Evolutionary conservation across 2,329 filamentous ascomycete genomes (phyloP).

Genomic region (Cladosporium velox): DNA sequence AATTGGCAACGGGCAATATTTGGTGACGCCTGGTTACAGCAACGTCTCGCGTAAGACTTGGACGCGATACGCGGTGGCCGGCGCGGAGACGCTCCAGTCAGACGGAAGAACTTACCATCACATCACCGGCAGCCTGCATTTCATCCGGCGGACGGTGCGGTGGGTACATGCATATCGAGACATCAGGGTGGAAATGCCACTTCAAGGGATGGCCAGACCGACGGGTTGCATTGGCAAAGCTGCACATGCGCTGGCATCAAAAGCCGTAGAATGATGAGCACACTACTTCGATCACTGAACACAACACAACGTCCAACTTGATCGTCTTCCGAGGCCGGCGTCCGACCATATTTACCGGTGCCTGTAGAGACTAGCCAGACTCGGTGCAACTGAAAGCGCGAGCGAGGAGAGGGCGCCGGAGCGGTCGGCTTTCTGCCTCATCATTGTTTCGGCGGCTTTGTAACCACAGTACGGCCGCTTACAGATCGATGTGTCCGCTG

Average conservation of each 20-base stretch:
- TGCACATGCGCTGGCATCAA: background rate
- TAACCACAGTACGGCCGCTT: conserved; percentile 19
- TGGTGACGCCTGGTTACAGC: background rate
- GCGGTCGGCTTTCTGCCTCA: conserved; percentile 19
- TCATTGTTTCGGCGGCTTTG: conserved; percentile 21
- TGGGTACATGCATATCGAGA: conserved; percentile 16
- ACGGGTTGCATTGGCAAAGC: background rate
- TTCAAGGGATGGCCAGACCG: background rate
- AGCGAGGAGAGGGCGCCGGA: conserved; percentile 15
- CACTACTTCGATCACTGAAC: conserved; percentile 5
- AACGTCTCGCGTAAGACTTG: conserved; percentile 14
- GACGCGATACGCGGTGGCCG: conserved; percentile 17
- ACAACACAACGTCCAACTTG: conserved; percentile 4
- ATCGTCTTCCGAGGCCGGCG: conserved; percentile 9
- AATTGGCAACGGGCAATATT: conserved; percentile 12
- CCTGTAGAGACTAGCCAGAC: background rate
- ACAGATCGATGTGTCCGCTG: conserved; percentile 15
- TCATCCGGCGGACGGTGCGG: conserved; percentile 12
- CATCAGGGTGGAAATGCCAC: conserved; percentile 9
- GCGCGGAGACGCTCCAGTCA: conserved; percentile 14
- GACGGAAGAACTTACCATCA: conserved; percentile 16
- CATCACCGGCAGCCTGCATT: conserved; percentile 15
- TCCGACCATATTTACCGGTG: conserved; percentile 16
- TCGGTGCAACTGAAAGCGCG: conserved; percentile 17
- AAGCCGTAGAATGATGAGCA: background rate